These are phyloP conservation scores for Diaporthe longicolla DNA, from an alignment of 2,329 filamentous ascomycete species.

Conservation along the genomic window DNA sequence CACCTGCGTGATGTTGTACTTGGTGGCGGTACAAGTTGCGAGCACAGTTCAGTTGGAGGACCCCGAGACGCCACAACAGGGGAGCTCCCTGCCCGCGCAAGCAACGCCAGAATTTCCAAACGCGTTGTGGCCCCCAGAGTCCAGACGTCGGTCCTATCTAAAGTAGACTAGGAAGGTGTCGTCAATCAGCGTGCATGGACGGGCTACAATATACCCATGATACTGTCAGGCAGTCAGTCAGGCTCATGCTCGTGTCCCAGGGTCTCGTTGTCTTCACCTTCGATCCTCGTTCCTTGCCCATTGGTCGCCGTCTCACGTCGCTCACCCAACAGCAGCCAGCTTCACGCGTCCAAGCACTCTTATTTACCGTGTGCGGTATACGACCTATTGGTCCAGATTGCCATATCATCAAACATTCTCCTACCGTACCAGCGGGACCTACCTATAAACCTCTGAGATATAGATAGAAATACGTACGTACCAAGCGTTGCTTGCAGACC, in stretches of 20 bases:
- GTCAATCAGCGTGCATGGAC: slow-evolving; percentile 18
- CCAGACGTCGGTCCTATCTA: slow-evolving; percentile 27
- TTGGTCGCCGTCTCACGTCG: not conserved
- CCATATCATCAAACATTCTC: slow-evolving; percentile 2
- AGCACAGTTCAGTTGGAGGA: slow-evolving; percentile 18
- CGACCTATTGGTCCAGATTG: not conserved
- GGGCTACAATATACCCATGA: slow-evolving; percentile 3
- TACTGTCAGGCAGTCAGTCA: not conserved
- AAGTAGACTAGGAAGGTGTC: slow-evolving; percentile 31
- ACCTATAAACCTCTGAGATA: too few relatives aligned
- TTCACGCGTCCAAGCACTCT: not conserved
- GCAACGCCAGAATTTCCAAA: slow-evolving; percentile 13
- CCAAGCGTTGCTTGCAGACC: slow-evolving; percentile 18
- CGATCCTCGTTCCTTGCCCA: not conserved
- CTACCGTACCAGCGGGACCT: slow-evolving; percentile 8
- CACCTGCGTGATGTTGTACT: too few relatives aligned
- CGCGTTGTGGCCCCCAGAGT: slow-evolving; percentile 30
- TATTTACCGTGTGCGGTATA: not conserved
- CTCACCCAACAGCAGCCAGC: not conserved
- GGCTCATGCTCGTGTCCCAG: slow-evolving; percentile 3
- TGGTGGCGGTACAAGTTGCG: too few relatives aligned
- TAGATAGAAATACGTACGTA: not conserved
- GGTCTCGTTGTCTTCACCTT: not conserved
- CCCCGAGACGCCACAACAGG: slow-evolving; percentile 14
- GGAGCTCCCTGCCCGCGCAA: slow-evolving; percentile 5